Evolutionary conservation across 2,329 filamentous ascomycete genomes (phyloP).

Genomic region (Aspergillus sp.): DNA sequence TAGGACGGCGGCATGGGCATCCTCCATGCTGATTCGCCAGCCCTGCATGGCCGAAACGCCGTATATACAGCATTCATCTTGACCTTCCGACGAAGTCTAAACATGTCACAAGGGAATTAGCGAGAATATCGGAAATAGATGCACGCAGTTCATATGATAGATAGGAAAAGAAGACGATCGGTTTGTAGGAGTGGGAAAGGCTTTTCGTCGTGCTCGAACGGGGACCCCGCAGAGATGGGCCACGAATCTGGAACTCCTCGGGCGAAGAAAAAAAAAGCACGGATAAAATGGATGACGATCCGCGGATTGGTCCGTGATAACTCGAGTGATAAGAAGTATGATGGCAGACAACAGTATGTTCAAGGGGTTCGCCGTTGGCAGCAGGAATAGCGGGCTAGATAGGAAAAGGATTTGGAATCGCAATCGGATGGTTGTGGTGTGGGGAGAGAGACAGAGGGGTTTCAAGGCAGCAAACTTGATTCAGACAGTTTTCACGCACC

Average conservation of each 20-base stretch:
- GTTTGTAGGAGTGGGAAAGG: not conserved
- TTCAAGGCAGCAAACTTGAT: conserved; percentile 12
- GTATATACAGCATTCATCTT: conserved; percentile 90
- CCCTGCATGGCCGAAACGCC: conserved; percentile 99
- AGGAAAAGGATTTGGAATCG: conserved; percentile 17
- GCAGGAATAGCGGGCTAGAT: conserved; percentile 1
- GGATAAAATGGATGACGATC: conserved; percentile 10
- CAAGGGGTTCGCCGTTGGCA: not conserved
- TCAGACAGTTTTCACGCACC: conserved; percentile 58
- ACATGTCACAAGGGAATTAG: conserved; percentile 12
- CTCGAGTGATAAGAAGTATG: not conserved
- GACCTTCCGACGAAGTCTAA: conserved; percentile 82
- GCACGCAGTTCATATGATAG: not conserved
- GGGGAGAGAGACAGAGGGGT: conserved; percentile 26
- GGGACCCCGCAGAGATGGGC: conserved; percentile 10
- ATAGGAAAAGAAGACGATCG: conserved; percentile 5
- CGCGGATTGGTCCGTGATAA: not conserved
- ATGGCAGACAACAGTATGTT: not conserved
- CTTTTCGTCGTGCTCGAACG: conserved; percentile 2
- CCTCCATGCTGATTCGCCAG: conserved; percentile 99
- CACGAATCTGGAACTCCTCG: conserved; percentile 8
- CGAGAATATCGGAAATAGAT: conserved; percentile 1
- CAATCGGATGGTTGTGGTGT: conserved; percentile 25
- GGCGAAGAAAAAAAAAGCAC: conserved; percentile 5
- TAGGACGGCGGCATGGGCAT: conserved; percentile 86